Percentiles rank a stretch among this genome's conserved stretches.
These are phyloP conservation scores for Beauveria sp. DNA, from an alignment of 2,329 filamentous ascomycete species.

Conservation along the genomic window DNA sequence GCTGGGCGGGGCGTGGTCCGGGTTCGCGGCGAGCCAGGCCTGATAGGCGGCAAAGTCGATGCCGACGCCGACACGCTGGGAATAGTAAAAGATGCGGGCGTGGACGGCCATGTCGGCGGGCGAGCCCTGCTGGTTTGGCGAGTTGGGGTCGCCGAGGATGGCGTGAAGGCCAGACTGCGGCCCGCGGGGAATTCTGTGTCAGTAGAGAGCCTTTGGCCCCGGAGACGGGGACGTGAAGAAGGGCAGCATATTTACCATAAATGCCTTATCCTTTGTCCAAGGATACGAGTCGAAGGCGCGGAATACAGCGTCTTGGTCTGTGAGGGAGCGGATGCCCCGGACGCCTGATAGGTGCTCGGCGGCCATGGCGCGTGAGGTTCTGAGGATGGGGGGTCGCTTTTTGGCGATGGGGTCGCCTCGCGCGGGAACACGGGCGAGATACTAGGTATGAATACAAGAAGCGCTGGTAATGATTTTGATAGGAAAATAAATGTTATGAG, in stretches of 20 bases:
- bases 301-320: conserved; percentile 40
- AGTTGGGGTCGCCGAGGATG: conserved; percentile 50
- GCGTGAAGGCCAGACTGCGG: conserved; percentile 51
- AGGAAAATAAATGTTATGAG: background rate
- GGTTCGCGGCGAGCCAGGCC: conserved; percentile 44
- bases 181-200: background rate
- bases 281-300: conserved; percentile 57
- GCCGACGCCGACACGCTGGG: conserved; percentile 38
- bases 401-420: background rate
- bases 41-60: conserved; percentile 65
- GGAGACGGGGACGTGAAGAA: background rate
- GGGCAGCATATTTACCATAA: conserved; percentile 42
- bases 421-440: background rate
- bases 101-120: conserved; percentile 54
- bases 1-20: conserved; percentile 27
- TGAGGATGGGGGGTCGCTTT: background rate
- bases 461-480: no score
- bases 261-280: conserved; percentile 61
- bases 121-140: conserved; percentile 36
- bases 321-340: conserved; percentile 32
- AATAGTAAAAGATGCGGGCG: conserved; percentile 62
- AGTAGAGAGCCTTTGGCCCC: background rate
- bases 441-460: no score
- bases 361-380: conserved; percentile 11
- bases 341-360: conserved; percentile 23